phyloP scores from a whole-genome alignment of 1,284 basidiomycete species.

The Ustilago loliicola region DNA sequence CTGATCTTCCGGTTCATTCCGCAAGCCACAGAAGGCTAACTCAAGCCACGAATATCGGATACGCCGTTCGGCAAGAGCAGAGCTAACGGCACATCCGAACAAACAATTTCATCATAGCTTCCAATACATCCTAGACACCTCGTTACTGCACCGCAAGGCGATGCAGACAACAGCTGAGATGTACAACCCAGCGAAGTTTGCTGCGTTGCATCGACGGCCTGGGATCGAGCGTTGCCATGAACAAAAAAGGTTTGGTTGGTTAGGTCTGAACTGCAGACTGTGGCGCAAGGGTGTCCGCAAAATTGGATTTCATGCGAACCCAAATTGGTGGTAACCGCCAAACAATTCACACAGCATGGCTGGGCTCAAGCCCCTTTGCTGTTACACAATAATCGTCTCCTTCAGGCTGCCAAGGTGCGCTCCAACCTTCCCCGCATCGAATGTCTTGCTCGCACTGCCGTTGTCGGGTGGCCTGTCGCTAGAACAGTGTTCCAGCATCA shows the following conservation, averaged over 20 bases:
- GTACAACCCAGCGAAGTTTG: not conserved
- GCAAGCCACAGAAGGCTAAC: not conserved
- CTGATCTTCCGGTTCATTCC: not conserved
- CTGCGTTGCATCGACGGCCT: not conserved
- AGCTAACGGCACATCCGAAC: slow-evolving; percentile 11
- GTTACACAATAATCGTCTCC: not conserved
- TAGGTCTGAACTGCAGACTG: not conserved
- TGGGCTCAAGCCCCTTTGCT: not conserved
- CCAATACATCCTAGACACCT: not conserved
- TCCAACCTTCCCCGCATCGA: not conserved
- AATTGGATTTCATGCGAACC: slow-evolving; percentile 7
- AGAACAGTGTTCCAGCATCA: not conserved
- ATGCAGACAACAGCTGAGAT: not conserved
- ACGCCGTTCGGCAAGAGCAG: slow-evolving; percentile 5
- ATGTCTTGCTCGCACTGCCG: not conserved
- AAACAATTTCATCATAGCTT: not conserved
- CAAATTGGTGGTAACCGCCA: slow-evolving; percentile 6
- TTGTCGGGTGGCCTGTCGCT: not conserved
- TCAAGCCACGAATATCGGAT: not conserved
- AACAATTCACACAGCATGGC: not conserved
- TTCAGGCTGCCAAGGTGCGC: not conserved
- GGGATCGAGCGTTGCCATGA: not conserved
- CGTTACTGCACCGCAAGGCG: no score
- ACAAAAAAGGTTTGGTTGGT: not conserved
- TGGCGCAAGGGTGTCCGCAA: slow-evolving; percentile 5